Evolutionary conservation across 495 filamentous ascomycete species (phyloP).

Genomic region (Aspergillus diversus): DNA sequence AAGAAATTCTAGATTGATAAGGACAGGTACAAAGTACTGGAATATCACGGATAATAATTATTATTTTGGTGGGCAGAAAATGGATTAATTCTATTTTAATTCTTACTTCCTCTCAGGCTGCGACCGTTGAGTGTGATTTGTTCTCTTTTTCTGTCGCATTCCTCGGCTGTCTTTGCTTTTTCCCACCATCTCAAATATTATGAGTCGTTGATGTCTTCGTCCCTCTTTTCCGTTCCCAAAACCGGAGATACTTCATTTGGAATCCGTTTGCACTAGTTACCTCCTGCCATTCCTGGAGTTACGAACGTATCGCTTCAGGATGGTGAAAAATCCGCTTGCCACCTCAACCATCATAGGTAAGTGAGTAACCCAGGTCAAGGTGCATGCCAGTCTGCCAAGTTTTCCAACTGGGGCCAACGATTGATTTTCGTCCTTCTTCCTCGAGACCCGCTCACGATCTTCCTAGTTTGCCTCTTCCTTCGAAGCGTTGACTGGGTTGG

Average conservation of each 20-base stretch:
- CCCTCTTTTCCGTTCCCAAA: background rate
- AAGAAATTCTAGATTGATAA: too few relatives aligned
- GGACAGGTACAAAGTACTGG: too few relatives aligned
- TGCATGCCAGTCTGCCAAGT: constrained; percentile 2
- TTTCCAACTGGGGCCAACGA: background rate
- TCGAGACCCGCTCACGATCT: constrained; percentile 16
- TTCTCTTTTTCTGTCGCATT: constrained; percentile 7
- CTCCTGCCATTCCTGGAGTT: background rate
- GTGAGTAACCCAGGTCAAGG: background rate
- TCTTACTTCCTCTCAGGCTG: background rate
- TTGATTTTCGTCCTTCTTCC: constrained; percentile 9
- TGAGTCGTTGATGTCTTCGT: background rate
- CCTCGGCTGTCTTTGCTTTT: constrained; percentile 6
- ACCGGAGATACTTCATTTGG: background rate
- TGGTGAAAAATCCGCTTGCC: background rate
- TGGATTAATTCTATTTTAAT: background rate
- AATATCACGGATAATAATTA: too few relatives aligned
- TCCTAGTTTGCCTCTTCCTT: background rate
- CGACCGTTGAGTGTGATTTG: background rate
- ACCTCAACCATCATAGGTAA: constrained; percentile 1
- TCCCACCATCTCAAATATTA: background rate
- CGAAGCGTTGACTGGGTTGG: background rate
- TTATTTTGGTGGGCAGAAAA: background rate
- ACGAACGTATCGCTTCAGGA: background rate
- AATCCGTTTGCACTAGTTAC: background rate